phyloP scores from a whole-genome alignment of 2,329 filamentous ascomycete species.

The Xylariomycetidae sp. region DNA sequence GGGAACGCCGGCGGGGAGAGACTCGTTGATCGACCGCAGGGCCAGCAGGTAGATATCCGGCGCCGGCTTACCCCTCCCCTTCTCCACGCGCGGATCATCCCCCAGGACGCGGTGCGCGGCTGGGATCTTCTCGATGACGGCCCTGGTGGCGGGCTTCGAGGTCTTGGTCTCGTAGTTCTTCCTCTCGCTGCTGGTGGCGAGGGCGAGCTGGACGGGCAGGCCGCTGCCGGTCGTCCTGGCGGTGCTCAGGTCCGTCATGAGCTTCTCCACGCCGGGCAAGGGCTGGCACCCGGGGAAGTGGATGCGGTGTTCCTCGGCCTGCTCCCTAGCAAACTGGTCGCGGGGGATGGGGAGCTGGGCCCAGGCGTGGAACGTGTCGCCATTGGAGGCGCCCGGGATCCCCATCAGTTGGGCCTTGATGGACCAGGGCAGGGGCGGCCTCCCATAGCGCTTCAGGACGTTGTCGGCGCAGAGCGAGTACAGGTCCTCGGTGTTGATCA shows the following conservation, averaged over 20 bases:
- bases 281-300: constrained; percentile 57
- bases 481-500: constrained; percentile 69
- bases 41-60: constrained; percentile 71
- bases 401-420: constrained; percentile 72
- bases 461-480: constrained; percentile 66
- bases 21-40: constrained; percentile 58
- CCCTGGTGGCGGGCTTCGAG: constrained; percentile 16
- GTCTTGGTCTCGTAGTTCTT: constrained; percentile 62
- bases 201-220: constrained; percentile 45
- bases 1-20: constrained; percentile 41
- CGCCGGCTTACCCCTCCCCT: constrained; percentile 63
- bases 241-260: constrained; percentile 44
- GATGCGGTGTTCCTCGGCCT: constrained; percentile 47
- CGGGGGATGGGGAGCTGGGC: constrained; percentile 62
- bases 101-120: constrained; percentile 54
- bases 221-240: constrained; percentile 19
- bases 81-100: constrained; percentile 59
- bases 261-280: constrained; percentile 56
- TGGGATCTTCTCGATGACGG: constrained; percentile 40
- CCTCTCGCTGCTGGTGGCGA: constrained; percentile 60
- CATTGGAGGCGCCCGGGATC: constrained; percentile 38
- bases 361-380: constrained; percentile 48
- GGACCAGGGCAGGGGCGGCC: constrained; percentile 62
- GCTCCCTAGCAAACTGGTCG: constrained; percentile 53
- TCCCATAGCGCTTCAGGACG: constrained; percentile 57